Conservation (phyloP, 2,329 filamentous ascomycete genomes). For the Pseudogymnoascus sp. region DNA sequence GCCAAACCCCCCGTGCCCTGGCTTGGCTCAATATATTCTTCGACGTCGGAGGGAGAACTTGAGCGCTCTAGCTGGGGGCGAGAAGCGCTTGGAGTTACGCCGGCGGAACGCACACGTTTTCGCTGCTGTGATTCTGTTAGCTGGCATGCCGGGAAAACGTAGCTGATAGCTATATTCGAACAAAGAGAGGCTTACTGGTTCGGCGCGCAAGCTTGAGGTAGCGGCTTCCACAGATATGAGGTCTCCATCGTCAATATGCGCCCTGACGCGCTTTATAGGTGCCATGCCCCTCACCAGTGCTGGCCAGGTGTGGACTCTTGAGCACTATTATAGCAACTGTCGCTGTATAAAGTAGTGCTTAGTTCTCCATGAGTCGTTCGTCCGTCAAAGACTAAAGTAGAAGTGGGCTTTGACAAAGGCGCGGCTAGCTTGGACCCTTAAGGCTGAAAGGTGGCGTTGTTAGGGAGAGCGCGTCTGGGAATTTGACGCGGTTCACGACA, state of each 20-base stretch:
- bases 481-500: conserved; percentile 7
- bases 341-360: background rate
- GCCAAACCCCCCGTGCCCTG: background rate
- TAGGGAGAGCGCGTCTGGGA: background rate
- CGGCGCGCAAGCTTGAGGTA: background rate
- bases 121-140: background rate
- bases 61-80: conserved; percentile 7
- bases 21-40: conserved; percentile 19
- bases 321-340: background rate
- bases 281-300: background rate
- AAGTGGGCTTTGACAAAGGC: conserved; percentile 3
- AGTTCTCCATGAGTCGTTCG: background rate
- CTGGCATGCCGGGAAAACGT: background rate
- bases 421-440: background rate
- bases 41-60: conserved; percentile 19
- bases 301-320: background rate
- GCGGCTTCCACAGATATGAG: background rate
- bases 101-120: background rate
- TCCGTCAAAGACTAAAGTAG: background rate
- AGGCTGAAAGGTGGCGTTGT: background rate
- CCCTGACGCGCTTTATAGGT: conserved; percentile 1
- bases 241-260: background rate
- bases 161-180: background rate
- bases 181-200: background rate
- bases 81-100: background rate